Base-by-base conservation (phyloP, 2,329 filamentous ascomycete species). In the Curvularia sp. region DNA sequence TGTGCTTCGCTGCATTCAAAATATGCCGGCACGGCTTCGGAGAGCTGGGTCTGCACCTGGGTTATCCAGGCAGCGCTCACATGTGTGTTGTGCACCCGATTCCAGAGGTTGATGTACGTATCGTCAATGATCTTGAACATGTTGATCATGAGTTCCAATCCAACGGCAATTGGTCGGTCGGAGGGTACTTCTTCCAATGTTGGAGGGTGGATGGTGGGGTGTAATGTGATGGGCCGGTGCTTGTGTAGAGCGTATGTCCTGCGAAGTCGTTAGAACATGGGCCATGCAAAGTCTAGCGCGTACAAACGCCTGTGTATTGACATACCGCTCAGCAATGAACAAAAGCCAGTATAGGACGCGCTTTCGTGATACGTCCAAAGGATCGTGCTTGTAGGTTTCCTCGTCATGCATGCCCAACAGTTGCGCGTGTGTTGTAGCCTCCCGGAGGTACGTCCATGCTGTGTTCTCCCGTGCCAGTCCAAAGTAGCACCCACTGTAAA, bases 191-290 rank as follows among this genome's bases (percentile, higher is more conserved):
- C 72, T 68, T 85, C 66, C 30, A 81, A 54, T 4, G 79, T 82
- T 2, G 83, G 86, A 4, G 84, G 77, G 42, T 81, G 80, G 12
- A 87, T 86, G 1, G 85, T 88, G 47, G 85, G 83, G 53, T 86
- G 82, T 7, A 89, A 77, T 0, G 85, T 86, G 33, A 89, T 82
- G 1, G 87, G 86, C 55, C 86, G 86, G 67, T 88, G 87, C 47
- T 86, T 82, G 56, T 88, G 81, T 30, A 89, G 83, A 3, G 86
- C 87, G 67, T 87, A 88, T 5, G 85, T 86, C 62, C 88, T 88
- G 58, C 48, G 10, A 46, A 22, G 42, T 51, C 18, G 44, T 65
- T 44, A 65, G 57, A 47, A 48, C 18, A 41, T 48, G 22, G 49
- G 38, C 10, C 13, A n/a, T 13, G 24, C 22, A 35, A 8, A 33